Percentiles rank a stretch among this genome's conserved stretches.
Evolutionary conservation across 768 basidiomycete genomes (phyloP).

Genomic region (Boletus speciosus): DNA sequence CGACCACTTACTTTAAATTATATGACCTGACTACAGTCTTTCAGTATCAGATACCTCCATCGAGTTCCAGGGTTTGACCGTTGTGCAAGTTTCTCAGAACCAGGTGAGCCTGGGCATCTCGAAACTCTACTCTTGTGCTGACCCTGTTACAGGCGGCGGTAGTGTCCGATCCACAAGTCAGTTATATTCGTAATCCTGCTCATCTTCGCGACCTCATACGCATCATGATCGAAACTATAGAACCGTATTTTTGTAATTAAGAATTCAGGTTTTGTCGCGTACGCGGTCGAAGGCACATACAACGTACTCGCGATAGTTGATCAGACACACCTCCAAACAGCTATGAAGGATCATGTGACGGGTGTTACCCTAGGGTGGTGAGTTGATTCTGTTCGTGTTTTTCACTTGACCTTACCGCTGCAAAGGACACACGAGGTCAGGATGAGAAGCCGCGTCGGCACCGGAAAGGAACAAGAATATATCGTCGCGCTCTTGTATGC

Average conservation of each 20-base stretch:
- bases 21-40: neutral
- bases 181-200: neutral
- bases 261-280: constrained; percentile 75
- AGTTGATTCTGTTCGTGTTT: constrained; percentile 4
- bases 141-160: constrained; percentile 48
- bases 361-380: constrained; percentile 58
- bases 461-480: constrained; percentile 52
- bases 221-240: constrained; percentile 13
- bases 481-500: constrained; percentile 75
- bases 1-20: neutral
- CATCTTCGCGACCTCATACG: neutral
- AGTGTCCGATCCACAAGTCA: constrained; percentile 65
- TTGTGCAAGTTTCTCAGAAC: constrained; percentile 88
- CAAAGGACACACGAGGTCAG: constrained; percentile 66
- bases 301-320: constrained; percentile 77
- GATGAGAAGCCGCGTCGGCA: constrained; percentile 60
- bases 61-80: constrained; percentile 72
- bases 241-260: constrained; percentile 80
- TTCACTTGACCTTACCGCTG: neutral
- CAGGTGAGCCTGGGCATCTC: constrained; percentile 36
- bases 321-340: constrained; percentile 69
- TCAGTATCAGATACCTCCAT: constrained; percentile 80
- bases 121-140: neutral
- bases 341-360: constrained; percentile 61
- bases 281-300: constrained; percentile 75